Evolutionary conservation across 2,329 filamentous ascomycete genomes (phyloP).

Genomic region (Penicillium sp.): DNA sequence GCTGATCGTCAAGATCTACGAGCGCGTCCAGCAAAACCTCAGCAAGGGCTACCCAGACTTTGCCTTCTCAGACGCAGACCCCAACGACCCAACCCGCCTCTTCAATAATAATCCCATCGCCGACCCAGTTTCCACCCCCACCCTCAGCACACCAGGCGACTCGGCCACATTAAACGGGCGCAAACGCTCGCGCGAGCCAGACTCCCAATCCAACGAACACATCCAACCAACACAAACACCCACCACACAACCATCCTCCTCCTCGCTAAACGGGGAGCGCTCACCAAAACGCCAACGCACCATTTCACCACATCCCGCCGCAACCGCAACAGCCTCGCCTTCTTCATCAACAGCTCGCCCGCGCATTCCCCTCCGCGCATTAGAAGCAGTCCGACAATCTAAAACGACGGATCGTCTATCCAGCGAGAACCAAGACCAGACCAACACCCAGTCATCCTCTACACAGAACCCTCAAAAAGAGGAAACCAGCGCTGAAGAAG

Average conservation of each 20-base stretch:
- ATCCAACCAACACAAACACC: slow-evolving; percentile 18
- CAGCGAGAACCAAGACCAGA: neutral
- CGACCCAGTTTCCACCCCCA: slow-evolving; percentile 43
- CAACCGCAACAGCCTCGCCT: slow-evolving; percentile 13
- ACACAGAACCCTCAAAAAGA: slow-evolving; percentile 9
- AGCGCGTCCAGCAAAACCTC: slow-evolving; percentile 51
- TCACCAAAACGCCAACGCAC: slow-evolving; percentile 49
- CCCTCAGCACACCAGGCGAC: slow-evolving; percentile 35
- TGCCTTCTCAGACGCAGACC: slow-evolving; percentile 27
- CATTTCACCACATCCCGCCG: slow-evolving; percentile 27
- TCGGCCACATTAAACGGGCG: slow-evolving; percentile 38
- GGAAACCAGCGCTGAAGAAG: slow-evolving; percentile 30
- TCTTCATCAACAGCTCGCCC: slow-evolving; percentile 21
- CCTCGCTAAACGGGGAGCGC: slow-evolving; percentile 35
- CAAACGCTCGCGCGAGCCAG: slow-evolving; percentile 50
- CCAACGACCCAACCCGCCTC: slow-evolving; percentile 34
- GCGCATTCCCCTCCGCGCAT: slow-evolving; percentile 29
- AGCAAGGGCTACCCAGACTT: slow-evolving; percentile 50
- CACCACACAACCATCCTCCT: slow-evolving; percentile 12
- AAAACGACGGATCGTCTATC: slow-evolving; percentile 1
- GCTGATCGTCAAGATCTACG: slow-evolving; percentile 68
- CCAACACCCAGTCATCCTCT: neutral
- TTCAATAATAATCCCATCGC: slow-evolving; percentile 41
- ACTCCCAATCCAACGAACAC: slow-evolving; percentile 26
- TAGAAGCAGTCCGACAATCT: slow-evolving; percentile 22